A percentile compares a stretch with the other conserved stretches of the same genome.
Evolutionary conservation across 140 eudicot genomes (phyloP).

Genomic region (Ambrosia hybrid): DNA sequence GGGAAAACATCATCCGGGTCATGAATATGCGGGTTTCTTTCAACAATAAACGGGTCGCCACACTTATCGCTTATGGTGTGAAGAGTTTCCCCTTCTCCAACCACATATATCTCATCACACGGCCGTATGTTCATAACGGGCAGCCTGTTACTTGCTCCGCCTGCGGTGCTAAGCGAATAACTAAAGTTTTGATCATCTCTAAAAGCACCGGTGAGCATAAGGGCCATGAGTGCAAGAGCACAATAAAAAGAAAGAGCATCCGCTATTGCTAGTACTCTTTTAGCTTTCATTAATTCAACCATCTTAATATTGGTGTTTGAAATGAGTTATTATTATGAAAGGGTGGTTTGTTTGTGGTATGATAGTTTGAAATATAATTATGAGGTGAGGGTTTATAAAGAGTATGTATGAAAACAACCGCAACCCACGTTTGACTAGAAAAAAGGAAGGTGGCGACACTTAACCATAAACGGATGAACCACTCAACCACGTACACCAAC

Average conservation of each 20-base stretch:
- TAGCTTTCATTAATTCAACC: constrained; percentile 19
- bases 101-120: constrained; percentile 81
- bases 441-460: constrained; percentile 3
- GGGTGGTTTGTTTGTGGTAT: too few species aligned
- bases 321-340: too few species aligned
- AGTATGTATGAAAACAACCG: neutral
- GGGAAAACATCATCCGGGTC: constrained; percentile 86
- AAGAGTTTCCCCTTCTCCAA: constrained; percentile 64
- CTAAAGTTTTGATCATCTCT: constrained; percentile 21
- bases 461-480: constrained; percentile 24
- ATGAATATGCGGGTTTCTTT: constrained; percentile 74
- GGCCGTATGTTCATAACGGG: constrained; percentile 25
- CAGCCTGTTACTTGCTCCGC: constrained; percentile 19
- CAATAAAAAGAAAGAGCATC: constrained; percentile 36
- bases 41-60: constrained; percentile 77
- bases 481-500: neutral
- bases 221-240: constrained; percentile 28
- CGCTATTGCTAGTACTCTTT: constrained; percentile 28
- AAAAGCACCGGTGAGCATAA: constrained; percentile 40
- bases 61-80: constrained; percentile 73
- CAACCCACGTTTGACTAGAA: constrained; percentile 24
- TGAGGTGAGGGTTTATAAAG: neutral
- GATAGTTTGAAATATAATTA: too few species aligned
- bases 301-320: too few species aligned
- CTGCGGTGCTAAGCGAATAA: constrained; percentile 15